Evolutionary conservation across 352 stramenopile species (phyloP).

Genomic region (Pythium aristosporum): DNA sequence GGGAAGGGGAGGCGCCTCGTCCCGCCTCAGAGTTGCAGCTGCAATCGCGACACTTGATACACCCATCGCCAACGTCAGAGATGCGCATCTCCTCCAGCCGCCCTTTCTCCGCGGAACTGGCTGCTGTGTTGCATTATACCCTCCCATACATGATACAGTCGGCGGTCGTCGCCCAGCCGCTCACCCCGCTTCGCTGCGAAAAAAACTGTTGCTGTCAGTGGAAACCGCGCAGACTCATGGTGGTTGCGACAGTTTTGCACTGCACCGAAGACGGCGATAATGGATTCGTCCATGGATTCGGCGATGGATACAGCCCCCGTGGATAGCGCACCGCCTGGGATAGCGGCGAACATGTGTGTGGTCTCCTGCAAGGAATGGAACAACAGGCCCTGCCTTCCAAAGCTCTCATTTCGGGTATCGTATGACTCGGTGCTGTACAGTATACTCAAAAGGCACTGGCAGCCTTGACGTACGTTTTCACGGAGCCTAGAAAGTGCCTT

Average conservation of each 20-base stretch:
- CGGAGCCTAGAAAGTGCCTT: no score
- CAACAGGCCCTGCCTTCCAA: no score
- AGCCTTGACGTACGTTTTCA: no score
- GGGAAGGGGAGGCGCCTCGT: neutral
- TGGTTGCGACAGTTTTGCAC: neutral
- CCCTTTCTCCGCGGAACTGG: no score
- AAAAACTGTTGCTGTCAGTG: neutral
- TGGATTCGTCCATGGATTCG: neutral
- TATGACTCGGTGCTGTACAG: no score
- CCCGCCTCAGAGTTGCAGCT: neutral
- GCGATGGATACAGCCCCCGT: neutral
- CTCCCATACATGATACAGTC: slow-evolving; percentile 9
- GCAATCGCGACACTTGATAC: slow-evolving; percentile 15
- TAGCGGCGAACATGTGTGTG: no score
- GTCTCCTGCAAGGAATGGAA: no score
- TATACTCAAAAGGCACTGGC: no score
- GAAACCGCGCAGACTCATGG: neutral
- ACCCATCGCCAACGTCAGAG: slow-evolving; percentile 1
- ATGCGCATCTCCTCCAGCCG: neutral
- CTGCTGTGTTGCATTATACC: slow-evolving; percentile 1
- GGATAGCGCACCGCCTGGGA: no score
- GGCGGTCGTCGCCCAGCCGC: neutral
- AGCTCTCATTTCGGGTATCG: no score
- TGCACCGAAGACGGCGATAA: neutral
- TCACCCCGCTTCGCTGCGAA: neutral